These are phyloP conservation scores for Ustilago lituana DNA, from an alignment of 1,284 basidiomycete genomes.

Conservation along the genomic window DNA sequence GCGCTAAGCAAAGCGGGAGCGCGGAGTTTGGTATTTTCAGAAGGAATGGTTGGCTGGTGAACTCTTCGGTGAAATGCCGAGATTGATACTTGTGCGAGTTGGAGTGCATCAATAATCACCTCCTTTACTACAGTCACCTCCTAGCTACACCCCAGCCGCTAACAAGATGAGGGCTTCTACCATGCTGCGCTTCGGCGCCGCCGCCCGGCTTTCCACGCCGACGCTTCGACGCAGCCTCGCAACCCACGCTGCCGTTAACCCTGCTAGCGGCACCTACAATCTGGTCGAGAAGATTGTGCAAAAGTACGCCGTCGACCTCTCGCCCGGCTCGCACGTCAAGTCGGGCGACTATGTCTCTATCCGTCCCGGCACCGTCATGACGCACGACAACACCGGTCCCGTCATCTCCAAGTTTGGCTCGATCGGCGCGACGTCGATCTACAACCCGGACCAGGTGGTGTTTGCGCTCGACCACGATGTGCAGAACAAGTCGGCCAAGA, in stretches of 20 bases:
- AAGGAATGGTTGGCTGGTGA: not conserved
- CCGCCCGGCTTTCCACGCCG: constrained; percentile 10
- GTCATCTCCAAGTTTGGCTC: constrained; percentile 92
- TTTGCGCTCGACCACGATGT: constrained; percentile 99
- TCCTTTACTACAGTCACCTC: too few species aligned
- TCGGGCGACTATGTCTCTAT: constrained; percentile 99
- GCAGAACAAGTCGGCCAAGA: constrained; percentile 93
- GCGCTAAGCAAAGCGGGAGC: too few species aligned
- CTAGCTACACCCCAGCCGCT: too few species aligned
- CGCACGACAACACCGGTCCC: constrained; percentile 88
- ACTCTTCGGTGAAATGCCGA: constrained; percentile 32
- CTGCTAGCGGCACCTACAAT: constrained; percentile 32
- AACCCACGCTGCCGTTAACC: constrained; percentile 36
- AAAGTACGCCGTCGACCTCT: constrained; percentile 90
- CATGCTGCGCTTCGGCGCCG: constrained; percentile 35
- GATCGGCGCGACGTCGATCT: constrained; percentile 87
- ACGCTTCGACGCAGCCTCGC: constrained; percentile 32
- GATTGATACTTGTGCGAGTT: not conserved
- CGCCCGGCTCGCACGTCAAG: constrained; percentile 74
- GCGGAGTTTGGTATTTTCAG: too few species aligned
- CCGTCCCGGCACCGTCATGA: constrained; percentile 86
- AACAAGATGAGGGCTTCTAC: constrained; percentile 42
- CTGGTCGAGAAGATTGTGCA: constrained; percentile 98
- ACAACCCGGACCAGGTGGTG: constrained; percentile 84
- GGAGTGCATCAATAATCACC: too few species aligned